phyloP scores from a whole-genome alignment of 768 basidiomycete genomes.

The Tephrocybe sp. region DNA sequence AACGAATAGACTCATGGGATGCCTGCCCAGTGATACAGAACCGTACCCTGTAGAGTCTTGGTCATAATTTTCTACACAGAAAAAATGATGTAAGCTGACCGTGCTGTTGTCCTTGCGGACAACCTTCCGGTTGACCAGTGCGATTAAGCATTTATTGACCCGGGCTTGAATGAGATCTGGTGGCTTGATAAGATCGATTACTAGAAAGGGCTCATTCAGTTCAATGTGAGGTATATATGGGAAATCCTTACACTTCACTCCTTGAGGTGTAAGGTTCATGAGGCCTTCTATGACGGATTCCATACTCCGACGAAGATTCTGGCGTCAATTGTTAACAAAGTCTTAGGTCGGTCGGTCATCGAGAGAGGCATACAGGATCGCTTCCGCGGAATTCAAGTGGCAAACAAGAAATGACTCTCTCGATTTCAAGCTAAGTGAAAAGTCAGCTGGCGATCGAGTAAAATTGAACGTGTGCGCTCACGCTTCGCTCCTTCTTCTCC shows the following conservation, averaged over 20 bases:
- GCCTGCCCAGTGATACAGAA: constrained; percentile 73
- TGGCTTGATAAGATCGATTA: constrained; percentile 71
- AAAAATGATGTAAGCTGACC: constrained; percentile 31
- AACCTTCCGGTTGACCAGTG: constrained; percentile 83
- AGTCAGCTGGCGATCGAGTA: background rate
- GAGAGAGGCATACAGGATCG: constrained; percentile 63
- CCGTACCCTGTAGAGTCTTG: constrained; percentile 48
- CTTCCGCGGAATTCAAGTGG: constrained; percentile 91
- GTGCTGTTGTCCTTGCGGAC: constrained; percentile 73
- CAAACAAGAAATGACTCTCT: constrained; percentile 70
- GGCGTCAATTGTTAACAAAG: background rate
- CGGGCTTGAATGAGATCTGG: constrained; percentile 88
- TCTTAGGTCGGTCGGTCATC: background rate
- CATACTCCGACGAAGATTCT: constrained; percentile 77
- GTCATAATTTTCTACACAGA: background rate
- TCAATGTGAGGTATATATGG: background rate
- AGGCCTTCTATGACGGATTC: constrained; percentile 79
- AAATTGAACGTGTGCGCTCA: constrained; percentile 31
- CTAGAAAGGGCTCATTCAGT: constrained; percentile 41
- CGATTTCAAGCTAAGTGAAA: constrained; percentile 52
- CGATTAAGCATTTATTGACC: constrained; percentile 92
- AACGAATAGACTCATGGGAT: constrained; percentile 28
- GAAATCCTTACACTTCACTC: constrained; percentile 56
- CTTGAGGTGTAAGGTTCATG: constrained; percentile 60
- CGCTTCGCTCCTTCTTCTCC: constrained; percentile 82